Evolutionary conservation across 257 asterid genomes (phyloP), one percentile per base, ranked within the genome.

Genomic region (Nicotiana undulata): DNA sequence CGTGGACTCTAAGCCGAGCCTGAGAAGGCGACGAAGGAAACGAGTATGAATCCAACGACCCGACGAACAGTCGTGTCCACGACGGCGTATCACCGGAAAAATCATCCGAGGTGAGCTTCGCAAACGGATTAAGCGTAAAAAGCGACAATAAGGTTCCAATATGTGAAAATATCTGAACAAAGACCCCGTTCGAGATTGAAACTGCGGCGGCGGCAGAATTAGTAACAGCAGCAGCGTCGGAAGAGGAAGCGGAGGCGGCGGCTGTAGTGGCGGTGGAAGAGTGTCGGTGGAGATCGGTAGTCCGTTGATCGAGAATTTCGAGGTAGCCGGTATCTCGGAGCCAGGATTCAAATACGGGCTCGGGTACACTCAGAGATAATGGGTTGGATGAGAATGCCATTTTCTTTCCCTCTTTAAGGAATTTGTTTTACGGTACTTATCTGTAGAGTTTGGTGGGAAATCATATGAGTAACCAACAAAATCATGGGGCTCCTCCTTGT

Each of bases 271-370:
- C 3, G 83, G 90, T 0, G 84, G 91, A 13, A 89, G 96, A 82
- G 83, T 87, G 85, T 85, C 93, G 92, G 92, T 91, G 90, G 90
- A 93, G 95, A 85, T 92, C 93, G 82, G 97, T 85, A 72, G 96
- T 88, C 52, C 96, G 95, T 83, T 92, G 97, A 89, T 94, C 98
- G 81, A 92, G 88, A 82, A 91, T 72, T 83, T 92, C 97, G 80
- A 94, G 97, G 90, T 89, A 94, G 82, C 95, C 97, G 84, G 92
- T 88, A 81, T 94, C 94, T 24, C 98, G 97, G 84, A 92, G 94
- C 98, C 98, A 94, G 17, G 97, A 84, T 82, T 94, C 98, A 86
- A 94, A 94, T 17, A 83, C 90, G 82, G 90, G 88, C 82, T 91
- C 98, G 75, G 97, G 94, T 74, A 94, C 97, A 86, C 97, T 90